These are phyloP conservation scores for Entomophthora muscae DNA, from an alignment of 371 early-diverging fungal genomes.

Conservation along the genomic window DNA sequence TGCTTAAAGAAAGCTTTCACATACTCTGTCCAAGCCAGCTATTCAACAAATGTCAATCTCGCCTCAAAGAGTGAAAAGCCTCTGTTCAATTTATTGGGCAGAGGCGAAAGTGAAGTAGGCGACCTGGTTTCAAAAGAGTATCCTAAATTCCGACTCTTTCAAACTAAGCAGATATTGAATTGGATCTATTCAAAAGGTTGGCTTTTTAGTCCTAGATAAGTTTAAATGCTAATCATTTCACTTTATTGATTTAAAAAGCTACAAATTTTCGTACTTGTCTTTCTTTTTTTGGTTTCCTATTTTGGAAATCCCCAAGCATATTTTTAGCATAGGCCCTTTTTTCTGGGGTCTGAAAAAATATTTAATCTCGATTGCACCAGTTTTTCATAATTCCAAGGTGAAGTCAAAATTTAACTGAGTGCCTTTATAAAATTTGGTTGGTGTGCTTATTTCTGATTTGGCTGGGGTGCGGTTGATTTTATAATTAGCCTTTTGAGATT, in stretches of 20 bases:
- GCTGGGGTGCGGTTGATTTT: neutral
- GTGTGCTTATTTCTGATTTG: neutral
- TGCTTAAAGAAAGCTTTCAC: too few relatives aligned
- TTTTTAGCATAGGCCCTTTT: neutral
- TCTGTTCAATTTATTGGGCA: neutral
- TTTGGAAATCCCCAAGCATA: neutral
- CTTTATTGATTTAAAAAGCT: too few relatives aligned
- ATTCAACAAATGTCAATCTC: too few relatives aligned
- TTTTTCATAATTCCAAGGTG: too few relatives aligned
- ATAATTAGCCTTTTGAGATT: neutral
- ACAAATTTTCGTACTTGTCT: too few relatives aligned
- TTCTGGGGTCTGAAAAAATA: neutral
- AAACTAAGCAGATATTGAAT: conserved; percentile 38
- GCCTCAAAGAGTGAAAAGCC: too few relatives aligned
- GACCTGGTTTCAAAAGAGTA: neutral
- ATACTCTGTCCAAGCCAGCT: too few relatives aligned
- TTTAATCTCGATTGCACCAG: too few relatives aligned
- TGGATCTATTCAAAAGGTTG: conserved; percentile 41
- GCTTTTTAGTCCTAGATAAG: neutral
- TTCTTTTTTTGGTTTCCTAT: neutral
- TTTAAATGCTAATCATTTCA: too few relatives aligned
- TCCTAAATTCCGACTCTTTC: conserved; percentile 22
- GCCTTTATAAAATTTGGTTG: neutral
- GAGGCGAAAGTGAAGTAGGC: neutral
- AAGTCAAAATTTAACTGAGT: too few relatives aligned